Evolutionary conservation across 306 rosid genomes (phyloP), one percentile per base, ranked within the genome.

Genomic region (Ceratonia siliqua): DNA sequence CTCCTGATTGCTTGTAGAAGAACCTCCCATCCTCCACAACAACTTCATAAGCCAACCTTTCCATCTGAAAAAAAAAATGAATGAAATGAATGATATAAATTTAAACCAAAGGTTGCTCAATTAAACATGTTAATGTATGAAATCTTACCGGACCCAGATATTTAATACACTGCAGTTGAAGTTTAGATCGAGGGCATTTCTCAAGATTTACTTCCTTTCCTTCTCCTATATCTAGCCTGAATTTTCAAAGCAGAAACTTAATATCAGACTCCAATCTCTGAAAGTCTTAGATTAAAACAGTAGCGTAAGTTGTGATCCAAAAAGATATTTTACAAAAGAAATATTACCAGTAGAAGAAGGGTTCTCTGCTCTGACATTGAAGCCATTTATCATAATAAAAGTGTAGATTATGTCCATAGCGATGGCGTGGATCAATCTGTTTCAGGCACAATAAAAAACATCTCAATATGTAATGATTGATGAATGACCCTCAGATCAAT

Each of bases 361-460:
- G 99, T 78, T 95, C 96, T 87, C 83, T 86, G 68, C 99, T 81
- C 82, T 86, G 94, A 66, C 91, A 90, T 13, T 85, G 96, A 82
- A 92, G 97, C 99, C 99, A 95, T 42, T 87, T 92, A 32, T 84
- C 72, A 74, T 89, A 95, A 75, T 92, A 95, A 15, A 89, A 92
- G 81, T 89, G 98, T 21, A 95, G 87, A 83, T 95, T 95, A 81
- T 95, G 99, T 81, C 99, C 99, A 65, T 95, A 95, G 17, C 99
- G 93, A 74, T 95, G 99, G 69, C 99, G 89, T 2, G 99, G 99
- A 52, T 95, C 99, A 78, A 95, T 95, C 99, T 95, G 81, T 76
- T 77, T 70, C 27, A 18, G 75, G 69, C 14, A 49, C 75, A 30
- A 30, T 6, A 20, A 65, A 25, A 81, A 81, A 62, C 28, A 68